phyloP scores from a whole-genome alignment of 345 rosid species.

The Rhodamnia argentea region DNA sequence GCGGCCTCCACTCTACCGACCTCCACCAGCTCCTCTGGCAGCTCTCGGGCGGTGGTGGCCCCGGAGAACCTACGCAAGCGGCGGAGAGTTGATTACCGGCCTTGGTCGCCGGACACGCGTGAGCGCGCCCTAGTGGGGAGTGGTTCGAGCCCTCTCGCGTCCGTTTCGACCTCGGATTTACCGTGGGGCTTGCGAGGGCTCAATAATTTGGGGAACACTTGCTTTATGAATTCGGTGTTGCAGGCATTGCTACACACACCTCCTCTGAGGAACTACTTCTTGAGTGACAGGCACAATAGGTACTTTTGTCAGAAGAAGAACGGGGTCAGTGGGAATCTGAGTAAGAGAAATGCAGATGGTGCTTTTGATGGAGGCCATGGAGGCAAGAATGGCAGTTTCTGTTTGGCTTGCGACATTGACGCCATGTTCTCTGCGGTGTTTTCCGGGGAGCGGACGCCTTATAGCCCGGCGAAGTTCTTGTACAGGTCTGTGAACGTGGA shows the following conservation, averaged over 20 bases:
- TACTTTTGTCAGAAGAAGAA: conserved; percentile 45
- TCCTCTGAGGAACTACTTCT: conserved; percentile 68
- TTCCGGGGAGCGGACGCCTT: conserved; percentile 64
- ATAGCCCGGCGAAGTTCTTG: conserved; percentile 81
- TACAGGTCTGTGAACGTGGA: conserved; percentile 38
- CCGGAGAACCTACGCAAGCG: conserved; percentile 1
- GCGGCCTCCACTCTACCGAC: conserved; percentile 7
- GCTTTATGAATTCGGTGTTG: conserved; percentile 91
- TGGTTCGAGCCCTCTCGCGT: conserved; percentile 33
- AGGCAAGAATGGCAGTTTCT: conserved; percentile 35
- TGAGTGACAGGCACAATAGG: conserved; percentile 64
- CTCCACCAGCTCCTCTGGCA: conserved; percentile 38
- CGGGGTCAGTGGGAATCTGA: not conserved
- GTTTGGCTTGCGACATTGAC: conserved; percentile 76
- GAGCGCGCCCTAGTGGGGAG: conserved; percentile 29
- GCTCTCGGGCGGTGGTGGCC: conserved; percentile 13
- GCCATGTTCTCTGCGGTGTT: conserved; percentile 62
- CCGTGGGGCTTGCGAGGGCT: conserved; percentile 84
- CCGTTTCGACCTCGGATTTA: conserved; percentile 31
- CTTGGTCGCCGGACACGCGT: conserved; percentile 45
- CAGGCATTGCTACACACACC: conserved; percentile 88
- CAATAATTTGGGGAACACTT: conserved; percentile 84
- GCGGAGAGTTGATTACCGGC: conserved; percentile 26
- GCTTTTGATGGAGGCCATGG: conserved; percentile 49
- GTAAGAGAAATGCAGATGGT: conserved; percentile 21